These are phyloP conservation scores for Torrubiellomyces zombiae DNA, from an alignment of 2,329 filamentous ascomycete species.

Conservation along the genomic window DNA sequence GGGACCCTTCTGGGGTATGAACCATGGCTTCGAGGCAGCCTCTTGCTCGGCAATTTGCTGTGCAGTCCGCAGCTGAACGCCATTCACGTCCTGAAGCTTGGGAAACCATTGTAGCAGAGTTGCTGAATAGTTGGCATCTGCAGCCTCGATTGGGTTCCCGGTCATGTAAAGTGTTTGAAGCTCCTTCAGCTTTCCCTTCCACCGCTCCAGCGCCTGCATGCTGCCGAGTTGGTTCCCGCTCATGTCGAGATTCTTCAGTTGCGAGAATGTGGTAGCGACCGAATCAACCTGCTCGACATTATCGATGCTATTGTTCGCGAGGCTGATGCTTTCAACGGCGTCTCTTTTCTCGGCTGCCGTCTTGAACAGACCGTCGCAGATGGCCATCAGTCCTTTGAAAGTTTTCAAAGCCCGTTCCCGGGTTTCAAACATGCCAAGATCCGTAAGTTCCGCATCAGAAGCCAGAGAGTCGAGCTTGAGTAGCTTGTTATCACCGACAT, in stretches of 20 bases:
- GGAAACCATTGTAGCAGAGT: conserved; percentile 73
- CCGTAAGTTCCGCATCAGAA: conserved; percentile 52
- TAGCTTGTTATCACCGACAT: conserved; percentile 53
- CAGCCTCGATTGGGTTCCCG: conserved; percentile 55
- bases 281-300: conserved; percentile 57
- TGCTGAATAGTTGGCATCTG: conserved; percentile 42
- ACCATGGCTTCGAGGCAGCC: conserved; percentile 30
- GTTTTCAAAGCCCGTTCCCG: conserved; percentile 65
- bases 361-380: conserved; percentile 66
- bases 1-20: conserved; percentile 46
- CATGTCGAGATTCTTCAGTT: conserved; percentile 76
- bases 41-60: conserved; percentile 46
- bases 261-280: conserved; percentile 64
- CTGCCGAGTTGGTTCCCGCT: conserved; percentile 65
- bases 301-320: conserved; percentile 64
- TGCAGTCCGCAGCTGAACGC: conserved; percentile 53
- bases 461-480: conserved; percentile 69
- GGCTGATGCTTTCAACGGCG: conserved; percentile 64
- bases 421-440: conserved; percentile 60
- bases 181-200: conserved; percentile 62
- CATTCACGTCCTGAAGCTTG: conserved; percentile 61
- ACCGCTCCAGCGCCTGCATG: conserved; percentile 50
- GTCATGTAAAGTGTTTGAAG: conserved; percentile 68
- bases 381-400: conserved; percentile 79
- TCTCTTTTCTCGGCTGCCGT: conserved; percentile 55